A percentile compares a stretch with the other conserved stretches of the same genome.
Conservation (phyloP, 495 filamentous ascomycete species). For the Podospora pseudocomata region DNA sequence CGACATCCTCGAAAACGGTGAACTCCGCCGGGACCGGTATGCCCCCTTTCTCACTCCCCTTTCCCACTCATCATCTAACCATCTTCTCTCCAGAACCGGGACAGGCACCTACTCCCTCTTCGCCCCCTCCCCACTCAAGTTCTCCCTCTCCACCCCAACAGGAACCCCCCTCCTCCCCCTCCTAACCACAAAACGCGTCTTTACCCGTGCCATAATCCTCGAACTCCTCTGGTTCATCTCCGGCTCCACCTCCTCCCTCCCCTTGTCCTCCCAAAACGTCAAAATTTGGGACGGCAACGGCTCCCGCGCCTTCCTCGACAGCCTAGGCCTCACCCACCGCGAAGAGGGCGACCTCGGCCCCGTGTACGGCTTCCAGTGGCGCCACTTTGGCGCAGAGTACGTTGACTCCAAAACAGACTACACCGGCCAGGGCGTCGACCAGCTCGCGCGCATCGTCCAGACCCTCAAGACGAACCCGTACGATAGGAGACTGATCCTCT, state of each 20-base stretch:
- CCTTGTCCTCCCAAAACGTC: conserved; percentile 71
- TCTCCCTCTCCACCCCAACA: conserved; percentile 54
- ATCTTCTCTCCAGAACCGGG: conserved; percentile 60
- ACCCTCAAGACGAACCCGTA: conserved; percentile 79
- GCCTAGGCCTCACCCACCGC: conserved; percentile 71
- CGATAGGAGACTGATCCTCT: conserved; percentile 83
- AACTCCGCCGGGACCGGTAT: conserved; percentile 32
- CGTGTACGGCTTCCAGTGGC: conserved; percentile 98
- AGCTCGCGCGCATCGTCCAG: conserved; percentile 78
- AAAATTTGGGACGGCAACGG: conserved; percentile 99
- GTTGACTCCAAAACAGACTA: conserved; percentile 77
- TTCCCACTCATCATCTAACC: neutral
- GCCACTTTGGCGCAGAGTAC: conserved; percentile 93
- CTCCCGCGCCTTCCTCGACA: conserved; percentile 82
- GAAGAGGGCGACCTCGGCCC: conserved; percentile 87
- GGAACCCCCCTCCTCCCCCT: conserved; percentile 71
- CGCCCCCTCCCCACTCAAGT: conserved; percentile 79
- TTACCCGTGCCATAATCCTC: conserved; percentile 81
- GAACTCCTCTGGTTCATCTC: conserved; percentile 97
- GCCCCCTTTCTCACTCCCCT: neutral
- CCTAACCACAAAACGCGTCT: conserved; percentile 95
- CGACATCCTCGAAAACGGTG: conserved; percentile 31
- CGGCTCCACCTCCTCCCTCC: conserved; percentile 70
- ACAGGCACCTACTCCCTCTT: conserved; percentile 90
- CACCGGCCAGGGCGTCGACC: conserved; percentile 82